Conservation (phyloP, 208 protist genomes). For the Trichomonas vaginalis region DNA sequence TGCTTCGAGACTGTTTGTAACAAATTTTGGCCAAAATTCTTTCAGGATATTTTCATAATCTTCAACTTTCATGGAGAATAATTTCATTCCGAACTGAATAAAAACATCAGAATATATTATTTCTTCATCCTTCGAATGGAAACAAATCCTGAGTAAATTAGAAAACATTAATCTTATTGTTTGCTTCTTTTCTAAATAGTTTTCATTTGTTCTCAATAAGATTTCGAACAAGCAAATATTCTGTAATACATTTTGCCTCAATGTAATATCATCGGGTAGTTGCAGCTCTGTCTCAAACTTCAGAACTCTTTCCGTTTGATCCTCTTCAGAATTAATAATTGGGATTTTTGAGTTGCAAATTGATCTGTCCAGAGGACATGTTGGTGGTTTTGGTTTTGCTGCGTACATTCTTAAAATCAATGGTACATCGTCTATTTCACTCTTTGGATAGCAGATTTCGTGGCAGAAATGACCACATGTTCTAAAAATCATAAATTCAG, state of each 20-base stretch:
- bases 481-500: neutral
- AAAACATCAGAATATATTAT: neutral
- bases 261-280: neutral
- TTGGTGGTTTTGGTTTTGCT: neutral
- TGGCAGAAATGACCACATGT: neutral
- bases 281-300: neutral
- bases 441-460: neutral
- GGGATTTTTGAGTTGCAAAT: neutral
- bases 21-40: neutral
- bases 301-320: neutral
- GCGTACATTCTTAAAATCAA: neutral
- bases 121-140: neutral
- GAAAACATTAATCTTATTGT: neutral
- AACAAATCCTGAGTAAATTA: neutral
- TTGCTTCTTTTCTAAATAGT: neutral
- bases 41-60: neutral
- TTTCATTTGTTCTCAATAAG: neutral
- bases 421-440: neutral
- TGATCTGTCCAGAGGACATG: neutral
- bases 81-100: neutral
- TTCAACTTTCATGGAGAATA: neutral
- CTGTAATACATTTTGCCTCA: neutral
- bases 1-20: neutral
- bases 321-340: neutral
- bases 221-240: neutral